These are phyloP conservation scores for Nakazawaea anatomiae DNA, from an alignment of 805 yeast genomes.

Conservation along the genomic window DNA sequence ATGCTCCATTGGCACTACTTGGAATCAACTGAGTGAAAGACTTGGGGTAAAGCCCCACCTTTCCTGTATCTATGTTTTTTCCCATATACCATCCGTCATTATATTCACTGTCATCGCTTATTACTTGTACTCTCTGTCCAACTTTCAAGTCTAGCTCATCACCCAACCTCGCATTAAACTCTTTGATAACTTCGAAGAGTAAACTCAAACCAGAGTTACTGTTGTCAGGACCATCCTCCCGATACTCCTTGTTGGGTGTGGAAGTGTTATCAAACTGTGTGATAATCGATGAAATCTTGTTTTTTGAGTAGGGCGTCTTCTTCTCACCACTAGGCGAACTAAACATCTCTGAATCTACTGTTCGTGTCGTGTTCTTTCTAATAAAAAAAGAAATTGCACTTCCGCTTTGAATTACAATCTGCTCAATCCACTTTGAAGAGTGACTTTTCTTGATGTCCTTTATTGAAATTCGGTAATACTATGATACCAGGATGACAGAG, in stretches of 20 bases:
- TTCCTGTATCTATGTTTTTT: slow-evolving; percentile 60
- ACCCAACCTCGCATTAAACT: slow-evolving; percentile 78
- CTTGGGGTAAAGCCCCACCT: slow-evolving; percentile 87
- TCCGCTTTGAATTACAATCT: no score
- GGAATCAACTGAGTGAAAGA: slow-evolving; percentile 65
- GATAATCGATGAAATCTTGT: slow-evolving; percentile 6
- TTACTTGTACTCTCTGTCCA: slow-evolving; percentile 84
- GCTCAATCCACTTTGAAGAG: no score
- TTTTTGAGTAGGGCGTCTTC: neutral
- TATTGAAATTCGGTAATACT: no score
- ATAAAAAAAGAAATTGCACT: neutral
- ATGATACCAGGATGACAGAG: no score
- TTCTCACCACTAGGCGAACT: neutral
- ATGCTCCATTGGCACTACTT: neutral
- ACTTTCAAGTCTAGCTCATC: slow-evolving; percentile 79
- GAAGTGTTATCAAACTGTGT: slow-evolving; percentile 5
- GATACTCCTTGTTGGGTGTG: neutral
- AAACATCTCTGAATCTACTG: neutral
- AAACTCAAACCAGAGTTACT: slow-evolving; percentile 11
- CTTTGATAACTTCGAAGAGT: slow-evolving; percentile 64
- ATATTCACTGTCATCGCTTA: slow-evolving; percentile 89
- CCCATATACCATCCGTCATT: slow-evolving; percentile 98
- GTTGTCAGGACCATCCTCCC: neutral
- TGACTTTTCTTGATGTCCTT: no score
- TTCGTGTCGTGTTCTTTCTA: neutral